phyloP scores from a whole-genome alignment of 805 yeast species.

The Candida dajiaensis region DNA sequence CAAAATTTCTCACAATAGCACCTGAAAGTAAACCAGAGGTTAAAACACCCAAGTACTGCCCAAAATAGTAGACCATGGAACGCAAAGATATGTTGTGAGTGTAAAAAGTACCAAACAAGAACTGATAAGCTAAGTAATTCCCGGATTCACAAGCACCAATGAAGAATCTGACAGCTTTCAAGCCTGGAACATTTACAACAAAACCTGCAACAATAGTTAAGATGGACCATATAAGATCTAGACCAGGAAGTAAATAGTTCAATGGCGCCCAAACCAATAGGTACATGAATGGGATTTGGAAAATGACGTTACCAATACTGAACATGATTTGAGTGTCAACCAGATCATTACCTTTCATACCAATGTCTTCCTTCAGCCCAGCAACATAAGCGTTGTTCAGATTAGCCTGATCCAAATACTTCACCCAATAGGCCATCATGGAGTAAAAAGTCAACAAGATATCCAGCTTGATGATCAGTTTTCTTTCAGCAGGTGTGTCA shows the following conservation, averaged over 20 bases:
- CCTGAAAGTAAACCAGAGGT: slow-evolving; percentile 56
- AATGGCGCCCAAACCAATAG: slow-evolving; percentile 44
- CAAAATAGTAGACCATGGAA: slow-evolving; percentile 55
- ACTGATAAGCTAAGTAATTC: slow-evolving; percentile 56
- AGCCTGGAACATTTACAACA: slow-evolving; percentile 44
- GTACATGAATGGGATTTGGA: slow-evolving; percentile 64
- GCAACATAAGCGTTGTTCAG: slow-evolving; percentile 62
- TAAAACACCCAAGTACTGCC: slow-evolving; percentile 56
- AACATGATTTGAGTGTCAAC: slow-evolving; percentile 55
- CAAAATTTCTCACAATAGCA: slow-evolving; percentile 35
- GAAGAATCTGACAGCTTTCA: slow-evolving; percentile 60
- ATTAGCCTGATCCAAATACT: slow-evolving; percentile 57
- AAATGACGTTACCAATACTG: slow-evolving; percentile 54
- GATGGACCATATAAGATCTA: slow-evolving; percentile 40
- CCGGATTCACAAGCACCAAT: slow-evolving; percentile 67
- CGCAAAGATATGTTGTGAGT: slow-evolving; percentile 54
- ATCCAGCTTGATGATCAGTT: slow-evolving; percentile 48
- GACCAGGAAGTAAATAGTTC: slow-evolving; percentile 35
- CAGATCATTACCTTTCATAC: slow-evolving; percentile 59
- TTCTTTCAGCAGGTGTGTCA: slow-evolving; percentile 33
- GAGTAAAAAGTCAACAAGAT: slow-evolving; percentile 49
- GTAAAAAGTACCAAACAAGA: slow-evolving; percentile 53
- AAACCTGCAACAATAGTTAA: slow-evolving; percentile 35
- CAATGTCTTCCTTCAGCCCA: slow-evolving; percentile 53
- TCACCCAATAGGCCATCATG: slow-evolving; percentile 61